These are phyloP conservation scores for Mycena sanguinolenta DNA, from an alignment of 768 basidiomycete species.

Conservation along the genomic window DNA sequence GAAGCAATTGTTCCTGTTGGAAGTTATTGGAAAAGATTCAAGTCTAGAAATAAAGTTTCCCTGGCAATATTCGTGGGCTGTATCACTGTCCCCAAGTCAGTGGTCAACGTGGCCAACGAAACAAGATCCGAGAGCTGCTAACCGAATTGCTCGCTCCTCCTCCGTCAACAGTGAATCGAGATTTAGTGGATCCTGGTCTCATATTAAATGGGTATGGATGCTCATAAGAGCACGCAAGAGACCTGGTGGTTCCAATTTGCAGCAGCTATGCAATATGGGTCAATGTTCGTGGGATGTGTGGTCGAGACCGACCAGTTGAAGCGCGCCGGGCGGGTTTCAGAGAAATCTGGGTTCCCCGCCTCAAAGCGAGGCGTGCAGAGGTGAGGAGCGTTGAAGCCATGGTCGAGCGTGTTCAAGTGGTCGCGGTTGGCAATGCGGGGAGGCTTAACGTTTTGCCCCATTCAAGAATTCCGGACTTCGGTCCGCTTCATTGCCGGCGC, in stretches of 20 bases:
- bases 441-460: no score
- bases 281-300: not conserved
- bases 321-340: constrained; percentile 6
- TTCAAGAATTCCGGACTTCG: not conserved
- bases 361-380: constrained; percentile 13
- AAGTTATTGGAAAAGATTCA: not conserved
- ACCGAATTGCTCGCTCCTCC: constrained; percentile 93
- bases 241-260: constrained; percentile 24
- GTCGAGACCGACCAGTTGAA: constrained; percentile 16
- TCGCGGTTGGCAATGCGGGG: no score
- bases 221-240: not conserved
- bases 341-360: not conserved
- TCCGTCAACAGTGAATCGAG: constrained; percentile 86
- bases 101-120: not conserved
- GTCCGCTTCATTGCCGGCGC: constrained; percentile 5
- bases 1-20: constrained; percentile 80
- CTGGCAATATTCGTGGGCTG: constrained; percentile 85
- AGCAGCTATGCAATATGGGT: not conserved
- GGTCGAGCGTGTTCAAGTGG: not conserved
- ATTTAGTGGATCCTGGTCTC: constrained; percentile 82
- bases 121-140: constrained; percentile 34
- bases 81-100: constrained; percentile 67
- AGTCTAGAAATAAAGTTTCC: constrained; percentile 50
- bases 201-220: not conserved
- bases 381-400: constrained; percentile 10